Conservation (phyloP, 1,284 basidiomycete species). For the Singerocomus rubriflavus region DNA sequence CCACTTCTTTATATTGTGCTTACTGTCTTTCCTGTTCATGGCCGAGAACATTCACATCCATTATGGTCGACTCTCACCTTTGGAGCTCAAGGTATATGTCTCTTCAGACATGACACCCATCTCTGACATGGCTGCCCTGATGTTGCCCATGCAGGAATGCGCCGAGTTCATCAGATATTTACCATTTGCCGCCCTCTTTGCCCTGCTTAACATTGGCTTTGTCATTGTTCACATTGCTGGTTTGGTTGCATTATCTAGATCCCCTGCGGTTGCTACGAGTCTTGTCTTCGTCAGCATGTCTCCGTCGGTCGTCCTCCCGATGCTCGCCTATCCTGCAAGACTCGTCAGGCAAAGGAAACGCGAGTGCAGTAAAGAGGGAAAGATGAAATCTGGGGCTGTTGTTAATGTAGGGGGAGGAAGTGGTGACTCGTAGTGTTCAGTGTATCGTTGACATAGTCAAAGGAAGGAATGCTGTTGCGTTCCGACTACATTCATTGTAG, state of each 20-base stretch:
- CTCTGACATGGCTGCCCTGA: neutral
- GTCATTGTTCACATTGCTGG: conserved; percentile 17
- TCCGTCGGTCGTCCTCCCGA: conserved; percentile 2
- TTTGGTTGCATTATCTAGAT: conserved; percentile 14
- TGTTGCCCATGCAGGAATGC: conserved; percentile 11
- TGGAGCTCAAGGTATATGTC: conserved; percentile 24
- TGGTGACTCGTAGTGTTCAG: neutral
- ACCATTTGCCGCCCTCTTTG: conserved; percentile 20
- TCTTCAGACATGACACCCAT: neutral
- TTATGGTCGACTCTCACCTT: conserved; percentile 24
- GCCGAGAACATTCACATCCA: conserved; percentile 24
- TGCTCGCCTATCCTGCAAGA: conserved; percentile 2
- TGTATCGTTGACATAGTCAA: neutral
- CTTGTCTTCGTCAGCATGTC: conserved; percentile 21
- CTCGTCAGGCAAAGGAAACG: neutral
- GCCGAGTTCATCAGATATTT: conserved; percentile 13
- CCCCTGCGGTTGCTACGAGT: conserved; percentile 14
- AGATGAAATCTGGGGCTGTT: conserved; percentile 2
- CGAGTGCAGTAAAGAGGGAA: neutral
- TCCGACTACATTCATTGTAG: no score
- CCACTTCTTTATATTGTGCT: conserved; percentile 11
- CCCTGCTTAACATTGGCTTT: conserved; percentile 21
- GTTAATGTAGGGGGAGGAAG: neutral
- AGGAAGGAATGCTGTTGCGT: no score
- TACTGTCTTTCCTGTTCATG: conserved; percentile 17